phyloP scores from a whole-genome alignment of 2,329 filamentous ascomycete genomes.

The Aspergillus sp. region DNA sequence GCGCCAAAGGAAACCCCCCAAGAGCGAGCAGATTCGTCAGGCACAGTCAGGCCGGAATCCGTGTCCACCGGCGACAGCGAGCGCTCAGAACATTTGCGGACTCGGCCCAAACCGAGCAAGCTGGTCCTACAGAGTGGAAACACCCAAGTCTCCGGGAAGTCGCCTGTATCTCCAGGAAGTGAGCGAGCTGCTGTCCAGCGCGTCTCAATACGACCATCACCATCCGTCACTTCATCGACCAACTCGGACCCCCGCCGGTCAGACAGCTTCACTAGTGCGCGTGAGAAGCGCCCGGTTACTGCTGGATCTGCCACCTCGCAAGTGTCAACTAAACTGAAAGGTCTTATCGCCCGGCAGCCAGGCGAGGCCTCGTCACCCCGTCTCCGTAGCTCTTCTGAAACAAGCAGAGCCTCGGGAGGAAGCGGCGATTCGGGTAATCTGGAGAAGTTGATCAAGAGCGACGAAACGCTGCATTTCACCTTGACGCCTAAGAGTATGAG shows the following conservation, averaged over 20 bases:
- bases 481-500: conserved; percentile 72
- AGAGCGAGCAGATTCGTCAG: background rate
- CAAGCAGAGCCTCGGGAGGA: conserved; percentile 19
- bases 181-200: conserved; percentile 36
- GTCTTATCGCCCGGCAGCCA: conserved; percentile 28
- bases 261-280: conserved; percentile 29
- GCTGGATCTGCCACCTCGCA: conserved; percentile 32
- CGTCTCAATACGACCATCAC: conserved; percentile 23
- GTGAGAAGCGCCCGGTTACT: conserved; percentile 30
- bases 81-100: conserved; percentile 18
- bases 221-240: conserved; percentile 17
- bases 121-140: conserved; percentile 15
- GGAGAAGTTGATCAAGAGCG: conserved; percentile 71
- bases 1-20: background rate
- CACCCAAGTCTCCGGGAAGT: conserved; percentile 11
- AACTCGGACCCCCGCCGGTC: conserved; percentile 27
- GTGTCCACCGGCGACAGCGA: conserved; percentile 21
- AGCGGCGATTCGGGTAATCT: conserved; percentile 46
- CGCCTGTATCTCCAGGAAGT: conserved; percentile 14
- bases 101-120: conserved; percentile 16
- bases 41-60: background rate
- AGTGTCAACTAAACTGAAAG: conserved; percentile 34
- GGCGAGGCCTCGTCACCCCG: conserved; percentile 20
- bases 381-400: conserved; percentile 29
- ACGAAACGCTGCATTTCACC: conserved; percentile 74